Evolutionary conservation across 345 rosid genomes (phyloP), one percentile per base, ranked within the genome.

Genomic region (Salix caprea): DNA sequence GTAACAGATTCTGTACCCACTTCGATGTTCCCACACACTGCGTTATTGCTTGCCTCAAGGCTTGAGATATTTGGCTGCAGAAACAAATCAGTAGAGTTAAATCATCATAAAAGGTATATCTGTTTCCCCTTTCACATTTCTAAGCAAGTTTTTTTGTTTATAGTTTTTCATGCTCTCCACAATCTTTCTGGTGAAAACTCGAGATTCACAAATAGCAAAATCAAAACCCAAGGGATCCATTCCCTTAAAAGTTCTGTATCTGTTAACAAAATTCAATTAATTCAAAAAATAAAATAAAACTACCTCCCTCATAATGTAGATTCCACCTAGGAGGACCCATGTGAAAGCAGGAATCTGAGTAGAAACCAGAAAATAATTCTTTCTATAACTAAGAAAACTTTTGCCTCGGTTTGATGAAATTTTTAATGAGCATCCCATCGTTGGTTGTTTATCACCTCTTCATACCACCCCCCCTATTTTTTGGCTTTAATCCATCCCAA

Each of bases 1-100:
- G 79, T 75, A 28, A 81, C 74, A 23, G 92, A 68, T 74, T 86
- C 90, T 30, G 87, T 69, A 48, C 86, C 86, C 52, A 86, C 88
- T 78, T 89, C 94, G 72, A 87, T 85, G 19, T 89, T 91, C 70
- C 89, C 82, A 77, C 90, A 86, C 46, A 19, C 13, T 9, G 15
- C 9, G n/a, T 37, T 32, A 7, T 34, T 65, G 6, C 77, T 66
- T 7, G 23, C 19, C 12, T 32, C 36, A 74, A 77, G 67, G 50
- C 28, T 71, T 14, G 77, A 46, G 36, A 71, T 36, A 30, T 73
- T 73, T 70, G 32, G 52, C 88, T 85, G 83, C 39, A 37, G 36
- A 71, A 77, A 82, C 58, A 76, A 46, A 50, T 52, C 40, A 19
- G 69, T 19, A 28, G 46, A 42, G 30, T 66, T n/a, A 30, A 11